A percentile compares a stretch with the other conserved stretches of the same genome.
phyloP scores from a whole-genome alignment of 2,329 filamentous ascomycete species.

The Metarhizium rileyi region DNA sequence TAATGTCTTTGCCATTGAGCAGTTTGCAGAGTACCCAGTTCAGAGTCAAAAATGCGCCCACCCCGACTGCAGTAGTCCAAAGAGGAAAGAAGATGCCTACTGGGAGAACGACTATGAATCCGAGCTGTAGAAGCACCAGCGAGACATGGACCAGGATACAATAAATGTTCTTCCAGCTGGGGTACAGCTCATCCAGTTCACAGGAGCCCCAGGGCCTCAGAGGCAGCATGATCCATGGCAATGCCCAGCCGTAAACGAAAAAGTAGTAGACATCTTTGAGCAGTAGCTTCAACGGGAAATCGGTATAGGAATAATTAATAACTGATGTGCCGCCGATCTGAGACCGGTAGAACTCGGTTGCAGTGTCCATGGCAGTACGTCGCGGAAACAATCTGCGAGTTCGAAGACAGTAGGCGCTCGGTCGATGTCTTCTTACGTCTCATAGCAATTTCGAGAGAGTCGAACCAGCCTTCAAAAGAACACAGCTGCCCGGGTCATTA shows the following conservation, averaged over 20 bases:
- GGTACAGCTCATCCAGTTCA: constrained; percentile 54
- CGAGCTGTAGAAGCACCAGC: constrained; percentile 48
- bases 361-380: constrained; percentile 1
- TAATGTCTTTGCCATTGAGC: constrained; percentile 39
- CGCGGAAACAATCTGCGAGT: too few species aligned
- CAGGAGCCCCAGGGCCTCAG: constrained; percentile 40
- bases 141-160: constrained; percentile 48
- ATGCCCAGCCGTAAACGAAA: constrained; percentile 42
- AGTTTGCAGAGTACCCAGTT: constrained; percentile 41
- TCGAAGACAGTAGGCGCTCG: too few species aligned
- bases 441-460: not conserved
- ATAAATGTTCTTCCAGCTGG: constrained; percentile 44
- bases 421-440: too few species aligned
- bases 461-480: not conserved
- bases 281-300: constrained; percentile 41
- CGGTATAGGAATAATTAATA: constrained; percentile 53
- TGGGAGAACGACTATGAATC: constrained; percentile 50
- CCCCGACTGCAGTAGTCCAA: constrained; percentile 32
- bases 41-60: constrained; percentile 35
- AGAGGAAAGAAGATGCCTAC: constrained; percentile 36
- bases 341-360: constrained; percentile 46
- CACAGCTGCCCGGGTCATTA: too few species aligned
- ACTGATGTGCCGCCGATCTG: constrained; percentile 48
- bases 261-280: constrained; percentile 45
- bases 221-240: constrained; percentile 54